phyloP scores from a whole-genome alignment of 1,139 yeast genomes.

The Yamadazyma triangularis region DNA sequence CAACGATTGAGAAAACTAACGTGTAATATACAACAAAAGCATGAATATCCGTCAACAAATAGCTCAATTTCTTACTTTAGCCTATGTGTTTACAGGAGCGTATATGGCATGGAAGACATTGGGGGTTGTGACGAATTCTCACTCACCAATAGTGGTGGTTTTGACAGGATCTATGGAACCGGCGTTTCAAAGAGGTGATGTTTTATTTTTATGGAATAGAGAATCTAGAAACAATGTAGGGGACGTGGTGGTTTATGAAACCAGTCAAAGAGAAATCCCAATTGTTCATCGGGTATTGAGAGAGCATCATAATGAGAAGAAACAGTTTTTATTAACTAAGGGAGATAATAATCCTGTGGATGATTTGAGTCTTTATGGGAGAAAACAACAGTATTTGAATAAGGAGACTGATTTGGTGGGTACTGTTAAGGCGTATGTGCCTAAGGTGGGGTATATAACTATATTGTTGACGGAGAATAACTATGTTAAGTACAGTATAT shows the following conservation, averaged over 20 bases:
- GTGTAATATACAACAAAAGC: too few species aligned
- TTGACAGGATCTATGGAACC: conserved; percentile 99
- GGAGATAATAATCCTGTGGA: conserved; percentile 96
- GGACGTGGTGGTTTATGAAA: conserved; percentile 94
- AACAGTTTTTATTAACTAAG: conserved; percentile 81
- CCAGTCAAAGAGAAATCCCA: conserved; percentile 77
- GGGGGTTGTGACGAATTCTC: conserved; percentile 72
- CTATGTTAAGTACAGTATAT: conserved; percentile 65
- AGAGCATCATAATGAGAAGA: conserved; percentile 57
- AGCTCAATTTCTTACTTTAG: conserved; percentile 59
- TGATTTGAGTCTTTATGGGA: conserved; percentile 81
- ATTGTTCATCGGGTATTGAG: conserved; percentile 93
- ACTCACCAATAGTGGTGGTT: conserved; percentile 94
- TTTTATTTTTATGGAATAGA: conserved; percentile 86
- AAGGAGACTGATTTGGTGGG: conserved; percentile 80
- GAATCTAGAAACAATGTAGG: conserved; percentile 69
- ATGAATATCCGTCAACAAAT: conserved; percentile 48
- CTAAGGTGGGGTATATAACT: conserved; percentile 89
- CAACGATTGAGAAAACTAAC: too few species aligned
- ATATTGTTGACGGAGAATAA: conserved; percentile 87
- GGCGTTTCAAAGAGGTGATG: conserved; percentile 97
- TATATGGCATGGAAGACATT: conserved; percentile 89
- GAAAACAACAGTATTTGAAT: conserved; percentile 70
- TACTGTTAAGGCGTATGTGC: conserved; percentile 85
- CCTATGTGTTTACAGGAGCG: conserved; percentile 81